Base-by-base conservation (phyloP, 352 stramenopile genomes). In the Phytophthora sp. region DNA sequence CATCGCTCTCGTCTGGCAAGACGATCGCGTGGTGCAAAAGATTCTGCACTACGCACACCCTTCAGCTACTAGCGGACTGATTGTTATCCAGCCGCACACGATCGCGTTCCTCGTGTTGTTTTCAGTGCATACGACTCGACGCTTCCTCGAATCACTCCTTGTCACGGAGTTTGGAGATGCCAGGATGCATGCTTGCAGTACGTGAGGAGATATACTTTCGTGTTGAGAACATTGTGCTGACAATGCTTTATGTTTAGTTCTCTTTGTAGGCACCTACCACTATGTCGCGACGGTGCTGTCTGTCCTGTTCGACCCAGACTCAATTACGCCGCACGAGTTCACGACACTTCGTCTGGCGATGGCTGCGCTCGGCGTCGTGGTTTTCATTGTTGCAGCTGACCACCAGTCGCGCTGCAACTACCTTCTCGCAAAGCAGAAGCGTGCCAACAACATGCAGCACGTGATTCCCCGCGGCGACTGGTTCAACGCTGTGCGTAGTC, bases 111-210 rank as follows among this genome's bases (percentile, higher is more conserved):
- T 90, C 24, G 39, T n/a, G 23, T 54, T 93, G 20, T 88, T 89
- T 34, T 60, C 69, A 13, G 18, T 88, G 0, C 84, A 93, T 51
- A 77, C 69, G 11, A 75, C 68, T 9, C 74, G 84, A 2, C 66
- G 84, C 27, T 88, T 86, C 42, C 35, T 90, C 2, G 84, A 93
- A 39, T 87, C 70, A 2, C 24, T 82, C 11, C 68, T 88, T 8
- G 53, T 91, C 54, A 93, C 84, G 12, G 70, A 87, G 52, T 93
- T 91, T 57, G 82, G 84, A 7, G 41, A 79, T 24, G 66, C 84
- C 20, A 87, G 54, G 35, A 93, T 93, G 82, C 79, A 93, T 56
- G 64, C 53, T 4, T 66, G 45, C 52, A 77, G 69, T 77, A 74
- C 11, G 64, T 74, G 50, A 23, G 17, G 5, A 18, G 15, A 4